Percentiles rank a stretch among this genome's conserved stretches.
Conservation (phyloP, 2,329 filamentous ascomycete genomes). For the Epichloe bromicola region DNA sequence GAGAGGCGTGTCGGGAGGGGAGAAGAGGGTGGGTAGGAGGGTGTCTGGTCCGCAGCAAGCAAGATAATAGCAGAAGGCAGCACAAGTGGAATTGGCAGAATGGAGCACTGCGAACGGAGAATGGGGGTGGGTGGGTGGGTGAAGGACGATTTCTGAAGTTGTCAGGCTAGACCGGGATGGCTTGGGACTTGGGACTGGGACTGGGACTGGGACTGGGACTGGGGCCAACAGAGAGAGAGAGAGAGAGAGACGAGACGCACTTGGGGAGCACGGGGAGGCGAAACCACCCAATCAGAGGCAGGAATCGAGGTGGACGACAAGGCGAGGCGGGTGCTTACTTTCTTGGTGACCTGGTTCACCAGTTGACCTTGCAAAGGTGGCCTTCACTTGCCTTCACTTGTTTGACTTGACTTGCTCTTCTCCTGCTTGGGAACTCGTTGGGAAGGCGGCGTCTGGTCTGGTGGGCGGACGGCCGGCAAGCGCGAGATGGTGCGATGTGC, state of each 20-base stretch:
- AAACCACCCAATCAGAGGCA: background rate
- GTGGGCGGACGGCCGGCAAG: no score
- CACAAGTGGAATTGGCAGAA: background rate
- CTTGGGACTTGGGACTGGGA: background rate
- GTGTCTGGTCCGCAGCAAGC: background rate
- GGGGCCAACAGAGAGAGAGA: background rate
- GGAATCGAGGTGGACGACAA: background rate
- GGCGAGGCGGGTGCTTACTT: background rate
- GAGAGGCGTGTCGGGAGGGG: conserved; percentile 1
- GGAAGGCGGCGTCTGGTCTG: no score
- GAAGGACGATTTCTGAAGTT: no score
- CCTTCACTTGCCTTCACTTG: no score
- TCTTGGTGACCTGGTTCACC: no score
- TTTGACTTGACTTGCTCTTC: no score
- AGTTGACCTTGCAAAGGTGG: no score
- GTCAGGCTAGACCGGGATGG: no score
- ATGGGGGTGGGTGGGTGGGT: background rate
- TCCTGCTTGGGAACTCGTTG: no score
- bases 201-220: background rate
- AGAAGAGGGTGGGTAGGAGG: background rate
- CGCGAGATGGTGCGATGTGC: no score
- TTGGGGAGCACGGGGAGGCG: background rate
- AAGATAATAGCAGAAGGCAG: background rate
- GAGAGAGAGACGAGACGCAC: background rate
- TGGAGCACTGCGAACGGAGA: background rate